phyloP scores from a whole-genome alignment of 148 eudicot genomes.

The Cornus florida region DNA sequence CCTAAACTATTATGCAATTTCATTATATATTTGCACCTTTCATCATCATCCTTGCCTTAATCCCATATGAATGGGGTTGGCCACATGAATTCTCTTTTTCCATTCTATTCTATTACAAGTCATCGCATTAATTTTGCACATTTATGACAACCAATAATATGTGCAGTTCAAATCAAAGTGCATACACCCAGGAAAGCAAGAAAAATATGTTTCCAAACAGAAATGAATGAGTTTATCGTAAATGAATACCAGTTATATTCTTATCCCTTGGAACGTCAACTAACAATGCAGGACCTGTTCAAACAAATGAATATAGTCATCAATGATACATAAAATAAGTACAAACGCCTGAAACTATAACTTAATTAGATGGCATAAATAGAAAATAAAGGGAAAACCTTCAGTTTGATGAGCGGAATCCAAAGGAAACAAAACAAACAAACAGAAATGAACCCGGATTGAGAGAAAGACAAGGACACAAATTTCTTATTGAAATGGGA shows the following conservation, averaged over 20 bases:
- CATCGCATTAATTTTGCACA: too few relatives aligned
- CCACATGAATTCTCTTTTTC: too few relatives aligned
- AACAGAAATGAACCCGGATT: not conserved
- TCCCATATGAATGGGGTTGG: too few relatives aligned
- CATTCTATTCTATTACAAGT: too few relatives aligned
- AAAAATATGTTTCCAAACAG: not conserved
- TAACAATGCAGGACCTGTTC: constrained; percentile 73
- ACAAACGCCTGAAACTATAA: not conserved
- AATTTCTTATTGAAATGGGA: not conserved
- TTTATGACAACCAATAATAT: not conserved
- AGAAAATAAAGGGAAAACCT: not conserved
- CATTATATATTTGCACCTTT: too few relatives aligned
- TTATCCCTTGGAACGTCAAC: constrained; percentile 60
- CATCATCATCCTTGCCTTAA: too few relatives aligned
- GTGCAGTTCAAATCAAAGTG: not conserved
- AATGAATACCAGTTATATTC: constrained; percentile 43
- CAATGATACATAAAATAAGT: too few relatives aligned
- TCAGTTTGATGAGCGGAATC: not conserved
- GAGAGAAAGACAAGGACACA: not conserved
- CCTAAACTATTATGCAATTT: too few relatives aligned
- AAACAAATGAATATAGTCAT: not conserved
- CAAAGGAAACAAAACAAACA: not conserved
- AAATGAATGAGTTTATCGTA: not conserved
- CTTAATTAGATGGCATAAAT: not conserved
- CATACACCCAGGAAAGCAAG: not conserved